Evolutionary conservation across 1,284 basidiomycete species (phyloP), one percentile per base, ranked within the genome.

Genomic region (Somion occarium): DNA sequence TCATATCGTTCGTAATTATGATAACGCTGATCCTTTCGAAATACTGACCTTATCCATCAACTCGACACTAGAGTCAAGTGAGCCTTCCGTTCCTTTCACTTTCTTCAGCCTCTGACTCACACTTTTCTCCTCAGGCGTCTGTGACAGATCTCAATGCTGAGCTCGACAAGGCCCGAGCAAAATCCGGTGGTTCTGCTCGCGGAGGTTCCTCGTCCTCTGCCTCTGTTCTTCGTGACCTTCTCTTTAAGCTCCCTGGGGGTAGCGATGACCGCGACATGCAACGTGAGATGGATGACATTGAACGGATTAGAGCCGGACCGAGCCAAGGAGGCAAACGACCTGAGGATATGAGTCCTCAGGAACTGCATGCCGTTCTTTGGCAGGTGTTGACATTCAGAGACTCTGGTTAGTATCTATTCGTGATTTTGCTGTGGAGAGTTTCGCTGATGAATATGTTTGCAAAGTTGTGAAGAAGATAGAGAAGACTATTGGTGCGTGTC

Each of bases 331-430:
- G 81, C 1, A 83, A 86, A 64, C 74, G 75, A 46, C 88, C 88
- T 0, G 80, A 86, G 56, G 80, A 88, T 41, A 91, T 97, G 92
- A 84, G 72, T 50, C 93, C 94, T 1, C 90, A 95, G 66, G 93
- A 97, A 68, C 64, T 96, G 53, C 88, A 95, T 68, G 71, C 80
- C 2, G 82, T 83, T 2, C 69, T 96, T 13, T 96, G 93, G 93
- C 82, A 91, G 69, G 83, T 97, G 11, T 69, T 97, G 61, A 83
- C 78, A 43, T 94, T 95, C 70, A 78, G 93, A 47, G 94, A 98
- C 69, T 63, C 61, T 11, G 64, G 66, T 68, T 19, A 25, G 64
- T 56, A 5, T 3, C 30, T 25, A 11, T 30, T 5, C 11, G 27
- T 27, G 45, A 18, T 19, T 47, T 1, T 44, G n/a, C 18, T 43